phyloP scores from a whole-genome alignment of 768 basidiomycete genomes.

The Auriculariales sp. region DNA sequence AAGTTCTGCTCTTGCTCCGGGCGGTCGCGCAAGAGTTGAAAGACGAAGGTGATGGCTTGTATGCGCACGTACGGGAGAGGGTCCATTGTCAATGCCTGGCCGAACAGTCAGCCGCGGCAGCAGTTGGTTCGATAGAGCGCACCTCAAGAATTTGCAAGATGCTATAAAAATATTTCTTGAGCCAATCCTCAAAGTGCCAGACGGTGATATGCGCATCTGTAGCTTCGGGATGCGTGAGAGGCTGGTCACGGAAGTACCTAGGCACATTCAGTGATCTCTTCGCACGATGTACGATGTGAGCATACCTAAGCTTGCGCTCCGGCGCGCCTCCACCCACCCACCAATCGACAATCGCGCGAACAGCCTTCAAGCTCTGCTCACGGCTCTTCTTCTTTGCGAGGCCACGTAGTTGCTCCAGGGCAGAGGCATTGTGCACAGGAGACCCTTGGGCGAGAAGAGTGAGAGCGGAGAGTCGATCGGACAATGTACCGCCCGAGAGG shows the following conservation, averaged over 20 bases:
- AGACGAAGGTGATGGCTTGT: conserved; percentile 65
- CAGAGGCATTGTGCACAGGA: conserved; percentile 72
- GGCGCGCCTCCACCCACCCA: conserved; percentile 93
- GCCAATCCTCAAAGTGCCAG: conserved; percentile 95
- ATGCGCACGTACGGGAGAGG: conserved; percentile 78
- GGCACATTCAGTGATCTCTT: not conserved
- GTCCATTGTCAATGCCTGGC: conserved; percentile 65
- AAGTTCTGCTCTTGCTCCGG: conserved; percentile 98
- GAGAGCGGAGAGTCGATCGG: conserved; percentile 81
- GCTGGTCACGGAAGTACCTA: conserved; percentile 88
- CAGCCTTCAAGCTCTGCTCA: conserved; percentile 83
- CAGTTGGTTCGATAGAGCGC: conserved; percentile 8
- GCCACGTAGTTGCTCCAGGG: conserved; percentile 55
- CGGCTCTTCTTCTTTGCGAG: conserved; percentile 84
- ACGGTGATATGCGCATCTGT: conserved; percentile 61
- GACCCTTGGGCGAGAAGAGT: conserved; percentile 72
- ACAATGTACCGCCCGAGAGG: conserved; percentile 76
- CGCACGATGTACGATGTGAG: conserved; percentile 5
- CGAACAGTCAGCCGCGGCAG: not conserved
- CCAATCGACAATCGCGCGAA: conserved; percentile 92
- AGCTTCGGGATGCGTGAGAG: conserved; percentile 42
- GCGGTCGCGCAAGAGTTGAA: conserved; percentile 69
- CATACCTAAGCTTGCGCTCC: conserved; percentile 70
- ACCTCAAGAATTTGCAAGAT: conserved; percentile 85
- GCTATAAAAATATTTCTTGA: conserved; percentile 94